Evolutionary conservation across 345 rosid species (phyloP), one percentile per base, ranked within the genome.

Genomic region (Bruguiera parviflora): DNA sequence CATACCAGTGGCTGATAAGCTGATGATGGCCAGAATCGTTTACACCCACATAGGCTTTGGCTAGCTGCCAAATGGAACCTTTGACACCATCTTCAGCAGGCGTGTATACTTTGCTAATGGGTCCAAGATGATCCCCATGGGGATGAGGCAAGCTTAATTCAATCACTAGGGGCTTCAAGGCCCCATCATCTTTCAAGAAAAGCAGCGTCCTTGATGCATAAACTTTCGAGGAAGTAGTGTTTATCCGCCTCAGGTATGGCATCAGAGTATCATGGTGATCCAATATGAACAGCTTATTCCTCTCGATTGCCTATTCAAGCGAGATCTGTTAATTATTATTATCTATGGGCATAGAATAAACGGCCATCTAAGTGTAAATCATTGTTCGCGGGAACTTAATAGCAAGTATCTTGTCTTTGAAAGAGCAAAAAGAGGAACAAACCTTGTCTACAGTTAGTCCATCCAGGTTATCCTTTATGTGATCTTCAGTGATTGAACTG

Each of bases 1-100:
- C 77, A 64, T 86, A 94, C 97, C 96, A 94, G 73, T 94, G 97
- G 79, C 97, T 94, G 67, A 94, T 82, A 33, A 94, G 95, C 68
- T 94, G 97, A 72, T 94, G 98, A 63, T 75, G 70, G 61, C 98
- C 97, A 1, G 98, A 89, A 78, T 94, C 98, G 63, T 87, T 84
- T 56, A 89, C 96, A 9, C 85, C 86, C 0, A 86, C 98, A 63
- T 87, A 94, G 73, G 98, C 97, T 72, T 91, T 94, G 9, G 98
- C 96, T 28, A 94, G 79, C 63, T 86, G 85, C 98, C 98, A 94
- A 52, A 88, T 69, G 22, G 90, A 76, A 69, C 80, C 88, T 70
- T 84, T 71, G n/a, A 80, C 80, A 0, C 92, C 95, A 61, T 84
- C 68, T 71, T 85, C 88, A 33, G 95, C 83, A n/a, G 97, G 96